Evolutionary conservation across 345 rosid species (phyloP).

Genomic region (Turritis glabra): DNA sequence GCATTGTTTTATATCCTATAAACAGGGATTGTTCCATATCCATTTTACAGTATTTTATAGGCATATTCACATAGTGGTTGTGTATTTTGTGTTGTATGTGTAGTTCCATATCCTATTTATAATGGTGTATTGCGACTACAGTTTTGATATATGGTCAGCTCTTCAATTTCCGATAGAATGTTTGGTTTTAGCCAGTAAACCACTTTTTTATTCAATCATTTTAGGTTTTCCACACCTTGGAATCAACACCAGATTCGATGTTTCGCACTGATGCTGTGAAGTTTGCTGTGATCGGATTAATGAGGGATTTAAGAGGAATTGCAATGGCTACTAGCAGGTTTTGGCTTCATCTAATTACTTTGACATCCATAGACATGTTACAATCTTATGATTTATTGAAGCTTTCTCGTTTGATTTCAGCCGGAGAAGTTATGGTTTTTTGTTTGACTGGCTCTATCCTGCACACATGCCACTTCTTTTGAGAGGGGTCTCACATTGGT

Average conservation of each 20-base stretch:
- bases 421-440: conserved; percentile 86
- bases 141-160: background rate
- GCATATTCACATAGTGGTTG: conserved; percentile 11
- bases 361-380: conserved; percentile 11
- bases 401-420: conserved; percentile 50
- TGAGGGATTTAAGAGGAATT: conserved; percentile 98
- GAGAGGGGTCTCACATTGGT: conserved; percentile 91
- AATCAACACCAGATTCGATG: conserved; percentile 80
- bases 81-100: conserved; percentile 4
- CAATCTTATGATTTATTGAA: conserved; percentile 11
- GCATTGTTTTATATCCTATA: conserved; percentile 7
- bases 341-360: conserved; percentile 23
- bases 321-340: conserved; percentile 97
- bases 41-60: background rate
- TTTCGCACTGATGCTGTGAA: conserved; percentile 93
- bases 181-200: conserved; percentile 5
- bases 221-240: conserved; percentile 83
- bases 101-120: conserved; percentile 1
- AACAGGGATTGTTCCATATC: background rate
- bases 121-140: background rate
- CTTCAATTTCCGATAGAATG: background rate
- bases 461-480: conserved; percentile 92
- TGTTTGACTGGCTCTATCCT: conserved; percentile 99
- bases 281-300: conserved; percentile 86
- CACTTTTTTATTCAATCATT: conserved; percentile 29